Conservation (phyloP, 257 asterid species). For the Fraxinus cuspidata region DNA sequence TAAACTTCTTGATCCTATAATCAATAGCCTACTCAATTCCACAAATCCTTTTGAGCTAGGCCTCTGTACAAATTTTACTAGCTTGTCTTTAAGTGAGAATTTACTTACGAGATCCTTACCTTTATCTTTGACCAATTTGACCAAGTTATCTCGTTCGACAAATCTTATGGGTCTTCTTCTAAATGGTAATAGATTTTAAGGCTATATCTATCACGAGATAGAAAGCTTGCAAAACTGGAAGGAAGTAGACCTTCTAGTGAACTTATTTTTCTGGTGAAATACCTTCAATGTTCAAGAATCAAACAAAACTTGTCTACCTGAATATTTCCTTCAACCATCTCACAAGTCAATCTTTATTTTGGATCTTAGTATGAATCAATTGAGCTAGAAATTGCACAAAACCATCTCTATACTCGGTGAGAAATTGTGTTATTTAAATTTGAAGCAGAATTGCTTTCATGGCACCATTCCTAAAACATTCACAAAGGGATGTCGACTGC, state of each 20-base stretch:
- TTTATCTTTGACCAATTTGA: no score
- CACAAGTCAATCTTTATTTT: background rate
- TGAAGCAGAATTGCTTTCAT: no score
- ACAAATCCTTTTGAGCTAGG: no score
- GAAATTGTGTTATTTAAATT: no score
- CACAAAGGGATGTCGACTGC: no score
- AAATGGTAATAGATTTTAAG: conserved; percentile 37
- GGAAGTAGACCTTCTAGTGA: conserved; percentile 35
- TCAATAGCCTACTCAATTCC: conserved; percentile 29
- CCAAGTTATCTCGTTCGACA: background rate
- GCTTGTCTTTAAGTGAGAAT: no score
- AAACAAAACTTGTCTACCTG: conserved; percentile 24
- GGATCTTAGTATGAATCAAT: no score
- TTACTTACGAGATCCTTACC: no score
- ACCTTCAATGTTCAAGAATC: conserved; percentile 34
- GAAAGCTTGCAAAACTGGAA: conserved; percentile 38
- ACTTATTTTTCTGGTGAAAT: conserved; percentile 43
- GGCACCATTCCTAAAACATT: no score
- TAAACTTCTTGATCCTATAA: conserved; percentile 26
- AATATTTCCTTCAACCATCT: conserved; percentile 40
- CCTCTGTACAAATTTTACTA: no score
- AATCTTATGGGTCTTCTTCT: conserved; percentile 22
- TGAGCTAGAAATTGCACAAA: no score
- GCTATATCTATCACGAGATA: conserved; percentile 39
- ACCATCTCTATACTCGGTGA: no score